Evolutionary conservation across 1,284 basidiomycete species (phyloP), one percentile per base, ranked within the genome.

Genomic region (Blastosporella zonata): DNA sequence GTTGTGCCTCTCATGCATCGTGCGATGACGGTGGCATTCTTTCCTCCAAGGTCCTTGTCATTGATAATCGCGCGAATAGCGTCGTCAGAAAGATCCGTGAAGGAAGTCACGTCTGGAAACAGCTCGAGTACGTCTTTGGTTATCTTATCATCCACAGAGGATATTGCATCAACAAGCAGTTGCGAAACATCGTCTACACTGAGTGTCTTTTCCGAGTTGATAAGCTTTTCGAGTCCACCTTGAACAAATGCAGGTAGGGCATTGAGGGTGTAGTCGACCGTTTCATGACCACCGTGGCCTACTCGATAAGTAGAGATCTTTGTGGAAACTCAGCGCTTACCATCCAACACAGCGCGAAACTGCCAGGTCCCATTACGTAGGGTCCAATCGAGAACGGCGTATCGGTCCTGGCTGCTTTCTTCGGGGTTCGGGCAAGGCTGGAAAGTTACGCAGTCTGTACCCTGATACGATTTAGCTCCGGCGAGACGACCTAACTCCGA

Each of bases 281-380:
- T 80, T 40, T 80, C 71, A 57, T 79, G 76, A 44, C 79, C 79
- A 36, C 75, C 76, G 55, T 86, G 83, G 41, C 83, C 83, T 84
- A 12, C 20, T 29, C 10, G 15, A 46, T 54, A 29, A 18, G 28
- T 18, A 41, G 23, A 15, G 36, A 37, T 20, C 23, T 23, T 39
- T 2, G 18, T 21, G 9, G 36, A n/a, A 33, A 18, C 42, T 3
- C 15, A 52, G 17, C 6, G 39, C 61, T 47, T 50, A 84, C 82
- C 82, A 58, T 85, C 83, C 52, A 83, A 79, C 33, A 86, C 66
- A 31, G 73, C 79, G 44, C 74, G 75, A 56, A 82, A 84, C 7
- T 66, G 62, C 83, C 83, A 86, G 3, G 60, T 67, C 9, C 81
- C 79, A 25, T 71, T 72, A 6, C 65, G 60, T n/a, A 83, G 57